Base-by-base conservation (phyloP, 768 basidiomycete genomes). In the Boletus pseudopeckii region DNA sequence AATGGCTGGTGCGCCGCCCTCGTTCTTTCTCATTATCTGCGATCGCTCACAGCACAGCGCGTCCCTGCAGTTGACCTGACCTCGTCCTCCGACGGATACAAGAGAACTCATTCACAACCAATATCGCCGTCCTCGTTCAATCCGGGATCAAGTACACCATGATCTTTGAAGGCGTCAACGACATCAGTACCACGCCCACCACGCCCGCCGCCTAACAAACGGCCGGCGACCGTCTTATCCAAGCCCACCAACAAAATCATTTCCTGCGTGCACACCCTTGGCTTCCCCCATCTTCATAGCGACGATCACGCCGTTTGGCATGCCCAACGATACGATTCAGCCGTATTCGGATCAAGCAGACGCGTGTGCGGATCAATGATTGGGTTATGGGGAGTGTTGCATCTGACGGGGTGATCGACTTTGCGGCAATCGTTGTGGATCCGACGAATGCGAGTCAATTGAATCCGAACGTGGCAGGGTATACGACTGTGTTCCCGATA, bases 131-230 rank as follows among this genome's bases (percentile, higher is more conserved):
- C 22, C 34, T 57, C 28, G 40, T 34, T 3, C 48, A 46, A 41
- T 50, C 56, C 2, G 48, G 50, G 34, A 53, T 58, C 43, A 46
- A 53, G 18, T 58, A 49, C 22, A 8, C 22, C 34, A 49, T 49
- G 38, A 40, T 57, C 18, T 57, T 52, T 14, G 50, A 57, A 45
- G 50, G 50, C 7, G 50, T 52, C 57, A 57, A 58, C 37, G 54
- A 58, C 45, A 51, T 47, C 11, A 45, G 45, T 14, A 51, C 54
- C 18, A 18, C 54, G 1, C 34, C 40, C 3, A 15, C 39, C 18
- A 18, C 54, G 1, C 34, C 40, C 3, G 11, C 39, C 24, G 42
- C 52, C 33, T 50, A 48, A 36, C 40, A 43, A 30, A 4, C 9
- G 3, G 41, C 47, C 24, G 38, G 53, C 11, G 33, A 57, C 41